These are phyloP conservation scores for Hirsutella minnesotensis DNA, from an alignment of 2,329 filamentous ascomycete species.

Conservation along the genomic window DNA sequence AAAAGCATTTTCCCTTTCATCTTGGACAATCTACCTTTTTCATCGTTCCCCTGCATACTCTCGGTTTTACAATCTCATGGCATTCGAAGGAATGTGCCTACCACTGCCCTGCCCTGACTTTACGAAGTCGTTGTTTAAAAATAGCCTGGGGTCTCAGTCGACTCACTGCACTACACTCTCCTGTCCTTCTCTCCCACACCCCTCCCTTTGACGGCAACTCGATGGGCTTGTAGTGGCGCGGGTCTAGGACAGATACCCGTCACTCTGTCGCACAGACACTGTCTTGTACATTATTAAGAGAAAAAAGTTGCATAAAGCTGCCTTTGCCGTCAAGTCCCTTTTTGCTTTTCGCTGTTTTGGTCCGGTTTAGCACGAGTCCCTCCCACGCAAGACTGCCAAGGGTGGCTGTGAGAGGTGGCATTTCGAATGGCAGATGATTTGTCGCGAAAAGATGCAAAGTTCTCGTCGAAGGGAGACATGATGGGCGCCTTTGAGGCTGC, in stretches of 20 bases:
- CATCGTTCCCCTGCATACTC: conserved; percentile 10
- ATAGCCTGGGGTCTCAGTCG: conserved; percentile 15
- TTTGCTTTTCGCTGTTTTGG: conserved; percentile 11
- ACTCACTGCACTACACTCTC: conserved; percentile 10
- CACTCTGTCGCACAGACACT: conserved; percentile 6
- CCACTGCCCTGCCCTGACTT: conserved; percentile 3
- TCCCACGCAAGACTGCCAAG: conserved; percentile 22
- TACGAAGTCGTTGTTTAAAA: conserved; percentile 9
- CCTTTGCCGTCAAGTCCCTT: conserved; percentile 24
- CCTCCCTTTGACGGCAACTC: neutral
- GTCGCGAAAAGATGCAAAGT: neutral
- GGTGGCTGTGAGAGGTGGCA: conserved; percentile 17
- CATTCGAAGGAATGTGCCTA: neutral
- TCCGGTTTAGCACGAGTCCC: conserved; percentile 18
- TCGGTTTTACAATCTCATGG: conserved; percentile 7
- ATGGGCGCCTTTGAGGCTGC: neutral
- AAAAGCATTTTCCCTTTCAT: conserved; percentile 11
- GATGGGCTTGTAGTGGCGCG: conserved; percentile 2
- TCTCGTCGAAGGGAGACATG: neutral
- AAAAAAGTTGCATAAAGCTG: conserved; percentile 32
- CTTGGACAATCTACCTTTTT: neutral
- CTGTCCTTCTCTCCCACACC: neutral
- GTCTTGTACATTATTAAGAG: conserved; percentile 41
- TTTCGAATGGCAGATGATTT: conserved; percentile 13
- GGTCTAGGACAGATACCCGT: conserved; percentile 1